Conservation (phyloP, 192 early-diverging fungal genomes). For the Physocladia obscura region DNA sequence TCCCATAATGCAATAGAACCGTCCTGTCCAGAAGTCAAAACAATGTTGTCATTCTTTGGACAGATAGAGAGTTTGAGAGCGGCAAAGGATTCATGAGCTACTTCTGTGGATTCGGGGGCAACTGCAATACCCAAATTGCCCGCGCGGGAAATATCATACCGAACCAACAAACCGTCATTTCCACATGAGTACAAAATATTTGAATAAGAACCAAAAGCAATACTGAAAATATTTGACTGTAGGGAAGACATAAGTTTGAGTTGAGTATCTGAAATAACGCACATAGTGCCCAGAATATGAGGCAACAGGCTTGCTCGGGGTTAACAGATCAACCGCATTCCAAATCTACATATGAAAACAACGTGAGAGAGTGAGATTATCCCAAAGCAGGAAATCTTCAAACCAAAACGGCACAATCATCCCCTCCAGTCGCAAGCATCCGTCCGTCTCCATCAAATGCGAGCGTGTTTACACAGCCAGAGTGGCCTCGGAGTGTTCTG, state of each 20-base stretch:
- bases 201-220: slow-evolving; percentile 11
- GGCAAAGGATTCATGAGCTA: slow-evolving; percentile 1
- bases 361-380: neutral
- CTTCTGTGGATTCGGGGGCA: no score
- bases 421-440: slow-evolving; percentile 47
- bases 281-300: neutral
- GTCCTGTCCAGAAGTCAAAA: slow-evolving; percentile 10
- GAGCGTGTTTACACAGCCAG: slow-evolving; percentile 29
- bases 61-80: slow-evolving; percentile 18
- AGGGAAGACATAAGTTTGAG: neutral
- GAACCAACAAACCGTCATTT: slow-evolving; percentile 11
- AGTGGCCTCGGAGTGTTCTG: slow-evolving; percentile 10
- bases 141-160: neutral
- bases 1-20: slow-evolving; percentile 17
- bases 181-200: slow-evolving; percentile 23
- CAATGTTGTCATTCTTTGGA: slow-evolving; percentile 15
- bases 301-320: neutral
- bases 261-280: neutral
- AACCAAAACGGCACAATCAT: slow-evolving; percentile 42
- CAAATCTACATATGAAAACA: neutral
- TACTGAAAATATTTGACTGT: slow-evolving; percentile 28
- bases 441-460: slow-evolving; percentile 13
- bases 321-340: neutral
- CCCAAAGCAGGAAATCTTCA: neutral
- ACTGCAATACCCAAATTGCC: neutral